Evolutionary conservation across 192 early-diverging fungal species (phyloP).

Genomic region (Coemansia sp.): DNA sequence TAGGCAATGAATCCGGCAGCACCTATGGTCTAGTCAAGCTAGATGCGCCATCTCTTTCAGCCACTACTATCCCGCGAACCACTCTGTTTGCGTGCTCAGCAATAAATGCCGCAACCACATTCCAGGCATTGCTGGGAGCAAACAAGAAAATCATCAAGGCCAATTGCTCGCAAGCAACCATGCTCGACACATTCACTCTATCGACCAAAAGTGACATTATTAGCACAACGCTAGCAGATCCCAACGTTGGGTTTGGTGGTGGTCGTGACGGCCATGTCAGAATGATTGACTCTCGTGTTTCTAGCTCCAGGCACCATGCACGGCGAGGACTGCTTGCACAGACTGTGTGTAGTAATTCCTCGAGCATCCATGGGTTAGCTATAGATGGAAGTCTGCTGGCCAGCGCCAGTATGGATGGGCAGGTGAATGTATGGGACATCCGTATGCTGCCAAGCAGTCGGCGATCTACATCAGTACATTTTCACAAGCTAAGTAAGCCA

Average conservation of each 20-base stretch:
- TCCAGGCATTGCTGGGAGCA: constrained; percentile 3
- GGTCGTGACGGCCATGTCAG: constrained; percentile 42
- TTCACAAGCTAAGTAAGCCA: neutral
- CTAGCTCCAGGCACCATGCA: constrained; percentile 6
- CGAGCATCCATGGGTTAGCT: constrained; percentile 29
- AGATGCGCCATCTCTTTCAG: too few species aligned
- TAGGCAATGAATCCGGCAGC: constrained; percentile 23
- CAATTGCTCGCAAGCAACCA: neutral
- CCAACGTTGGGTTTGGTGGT: constrained; percentile 24
- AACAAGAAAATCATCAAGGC: constrained; percentile 1
- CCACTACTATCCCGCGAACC: too few species aligned
- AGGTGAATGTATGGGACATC: constrained; percentile 32
- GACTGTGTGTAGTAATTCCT: constrained; percentile 10
- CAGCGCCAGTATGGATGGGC: constrained; percentile 37
- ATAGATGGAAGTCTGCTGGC: constrained; percentile 23
- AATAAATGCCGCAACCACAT: neutral
- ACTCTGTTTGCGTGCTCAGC: too few species aligned
- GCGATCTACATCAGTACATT: constrained; percentile 1
- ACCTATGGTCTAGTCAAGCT: neutral
- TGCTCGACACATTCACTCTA: constrained; percentile 9
- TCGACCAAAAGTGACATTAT: constrained; percentile 29
- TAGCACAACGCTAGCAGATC: constrained; percentile 24
- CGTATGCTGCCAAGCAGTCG: constrained; percentile 20
- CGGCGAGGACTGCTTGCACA: constrained; percentile 21
- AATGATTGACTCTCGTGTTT: constrained; percentile 30